Conservation (phyloP, 1,284 basidiomycete species). For the Ustilago esculenta region DNA sequence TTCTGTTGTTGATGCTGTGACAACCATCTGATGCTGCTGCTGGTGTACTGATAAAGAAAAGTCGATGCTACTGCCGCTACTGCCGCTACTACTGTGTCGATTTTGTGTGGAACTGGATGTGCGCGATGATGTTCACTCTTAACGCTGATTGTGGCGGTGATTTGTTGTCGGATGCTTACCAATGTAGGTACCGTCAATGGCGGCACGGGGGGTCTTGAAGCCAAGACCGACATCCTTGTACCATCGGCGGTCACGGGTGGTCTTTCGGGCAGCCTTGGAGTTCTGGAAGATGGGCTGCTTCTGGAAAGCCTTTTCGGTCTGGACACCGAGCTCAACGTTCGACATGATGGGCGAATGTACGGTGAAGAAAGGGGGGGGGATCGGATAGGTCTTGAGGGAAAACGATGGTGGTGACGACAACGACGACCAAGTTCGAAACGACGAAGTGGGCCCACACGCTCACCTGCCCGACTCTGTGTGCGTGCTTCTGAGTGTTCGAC, state of each 20-base stretch:
- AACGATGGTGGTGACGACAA: constrained; percentile 38
- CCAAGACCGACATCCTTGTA: constrained; percentile 76
- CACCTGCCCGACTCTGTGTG: too few species aligned
- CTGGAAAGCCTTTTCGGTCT: constrained; percentile 74
- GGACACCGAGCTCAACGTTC: constrained; percentile 65
- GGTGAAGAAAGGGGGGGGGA: constrained; percentile 34
- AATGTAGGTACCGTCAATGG: constrained; percentile 96
- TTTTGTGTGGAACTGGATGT: neutral
- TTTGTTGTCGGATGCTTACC: constrained; percentile 67
- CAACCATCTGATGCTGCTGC: neutral
- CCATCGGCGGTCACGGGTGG: constrained; percentile 96
- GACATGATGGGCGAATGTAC: constrained; percentile 59
- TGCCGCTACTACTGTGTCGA: neutral
- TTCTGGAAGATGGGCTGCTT: constrained; percentile 98
- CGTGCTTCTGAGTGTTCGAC: constrained; percentile 4
- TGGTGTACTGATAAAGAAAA: too few species aligned
- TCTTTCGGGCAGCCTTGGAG: constrained; percentile 89
- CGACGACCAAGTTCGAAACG: constrained; percentile 18
- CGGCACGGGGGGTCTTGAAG: constrained; percentile 84
- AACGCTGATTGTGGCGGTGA: neutral
- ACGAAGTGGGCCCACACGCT: constrained; percentile 3
- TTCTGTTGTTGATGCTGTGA: too few species aligned
- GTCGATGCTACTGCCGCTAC: neutral
- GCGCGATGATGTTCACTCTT: neutral
- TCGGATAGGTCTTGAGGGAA: constrained; percentile 33